A percentile compares a stretch with the other conserved stretches of the same genome.
Conservation (phyloP, 345 rosid species). For the Eucalyptus shirleyi region DNA sequence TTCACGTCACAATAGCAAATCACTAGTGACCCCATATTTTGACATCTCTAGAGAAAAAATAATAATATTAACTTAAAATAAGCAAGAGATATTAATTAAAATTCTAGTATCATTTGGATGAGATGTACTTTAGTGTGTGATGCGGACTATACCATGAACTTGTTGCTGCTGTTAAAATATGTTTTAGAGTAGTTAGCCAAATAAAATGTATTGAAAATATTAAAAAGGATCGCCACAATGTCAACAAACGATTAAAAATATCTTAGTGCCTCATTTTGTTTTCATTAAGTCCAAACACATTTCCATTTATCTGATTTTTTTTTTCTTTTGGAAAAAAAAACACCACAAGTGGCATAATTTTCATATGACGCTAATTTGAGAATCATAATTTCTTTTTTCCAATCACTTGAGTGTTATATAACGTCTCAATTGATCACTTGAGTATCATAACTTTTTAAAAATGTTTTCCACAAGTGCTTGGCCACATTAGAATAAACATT, state of each 20-base stretch:
- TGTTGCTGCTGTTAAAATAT: background rate
- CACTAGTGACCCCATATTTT: background rate
- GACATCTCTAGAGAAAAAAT: background rate
- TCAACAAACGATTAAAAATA: too few relatives aligned
- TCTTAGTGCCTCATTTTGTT: too few relatives aligned
- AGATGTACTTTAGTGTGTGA: background rate
- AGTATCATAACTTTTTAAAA: too few relatives aligned
- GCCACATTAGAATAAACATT: too few relatives aligned
- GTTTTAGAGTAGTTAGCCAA: background rate
- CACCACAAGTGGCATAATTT: accelerated
- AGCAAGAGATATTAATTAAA: background rate
- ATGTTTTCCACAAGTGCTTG: too few relatives aligned
- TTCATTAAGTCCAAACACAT: background rate
- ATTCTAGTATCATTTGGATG: too few relatives aligned
- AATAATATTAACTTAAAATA: background rate
- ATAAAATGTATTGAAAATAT: background rate
- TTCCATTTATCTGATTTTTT: background rate
- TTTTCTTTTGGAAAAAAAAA: too few relatives aligned
- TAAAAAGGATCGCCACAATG: background rate
- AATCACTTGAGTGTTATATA: too few relatives aligned
- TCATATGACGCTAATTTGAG: accelerated
- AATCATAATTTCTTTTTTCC: too few relatives aligned
- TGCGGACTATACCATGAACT: background rate
- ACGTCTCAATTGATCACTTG: accelerated
- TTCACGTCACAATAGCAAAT: background rate